A percentile compares a stretch with the other conserved stretches of the same genome.
These are phyloP conservation scores for Aspergillus japonicus DNA, from an alignment of 2,329 filamentous ascomycete species.

Conservation along the genomic window DNA sequence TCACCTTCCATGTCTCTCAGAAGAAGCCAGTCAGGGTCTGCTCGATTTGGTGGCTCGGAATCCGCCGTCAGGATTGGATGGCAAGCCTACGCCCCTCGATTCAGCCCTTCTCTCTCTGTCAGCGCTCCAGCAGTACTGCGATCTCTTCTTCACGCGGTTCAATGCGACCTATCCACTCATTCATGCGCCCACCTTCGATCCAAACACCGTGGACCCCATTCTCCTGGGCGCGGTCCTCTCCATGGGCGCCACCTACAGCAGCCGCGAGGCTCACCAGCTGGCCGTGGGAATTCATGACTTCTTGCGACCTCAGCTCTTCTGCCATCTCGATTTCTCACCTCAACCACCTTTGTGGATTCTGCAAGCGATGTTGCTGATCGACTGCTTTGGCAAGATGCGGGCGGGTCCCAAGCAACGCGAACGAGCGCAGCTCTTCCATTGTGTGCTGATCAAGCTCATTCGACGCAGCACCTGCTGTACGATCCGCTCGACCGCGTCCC, in stretches of 20 bases:
- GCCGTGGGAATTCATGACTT: slow-evolving; percentile 63
- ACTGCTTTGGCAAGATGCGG: slow-evolving; percentile 64
- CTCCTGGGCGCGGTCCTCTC: slow-evolving; percentile 56
- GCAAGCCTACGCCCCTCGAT: slow-evolving; percentile 47
- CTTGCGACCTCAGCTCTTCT: slow-evolving; percentile 59
- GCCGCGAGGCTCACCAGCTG: slow-evolving; percentile 58
- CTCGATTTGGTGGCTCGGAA: slow-evolving; percentile 54
- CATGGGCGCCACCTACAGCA: slow-evolving; percentile 62
- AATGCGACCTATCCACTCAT: slow-evolving; percentile 61
- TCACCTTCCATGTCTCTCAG: slow-evolving; percentile 29
- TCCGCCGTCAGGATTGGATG: slow-evolving; percentile 51
- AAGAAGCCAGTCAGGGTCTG: slow-evolving; percentile 39
- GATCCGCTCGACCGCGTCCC: slow-evolving; percentile 38
- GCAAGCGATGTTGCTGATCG: slow-evolving; percentile 61
- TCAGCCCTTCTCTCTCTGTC: slow-evolving; percentile 53
- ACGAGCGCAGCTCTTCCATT: slow-evolving; percentile 61
- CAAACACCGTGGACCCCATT: slow-evolving; percentile 51
- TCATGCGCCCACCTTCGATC: slow-evolving; percentile 58
- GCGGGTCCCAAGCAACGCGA: slow-evolving; percentile 64
- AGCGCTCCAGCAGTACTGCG: slow-evolving; percentile 56
- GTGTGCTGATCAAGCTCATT: slow-evolving; percentile 55
- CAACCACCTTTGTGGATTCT: slow-evolving; percentile 62
- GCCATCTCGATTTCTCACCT: slow-evolving; percentile 56
- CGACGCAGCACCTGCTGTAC: slow-evolving; percentile 54
- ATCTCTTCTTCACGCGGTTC: slow-evolving; percentile 61